Conservation (phyloP, 208 protist species). For the Trypanosoma platydactyli region DNA sequence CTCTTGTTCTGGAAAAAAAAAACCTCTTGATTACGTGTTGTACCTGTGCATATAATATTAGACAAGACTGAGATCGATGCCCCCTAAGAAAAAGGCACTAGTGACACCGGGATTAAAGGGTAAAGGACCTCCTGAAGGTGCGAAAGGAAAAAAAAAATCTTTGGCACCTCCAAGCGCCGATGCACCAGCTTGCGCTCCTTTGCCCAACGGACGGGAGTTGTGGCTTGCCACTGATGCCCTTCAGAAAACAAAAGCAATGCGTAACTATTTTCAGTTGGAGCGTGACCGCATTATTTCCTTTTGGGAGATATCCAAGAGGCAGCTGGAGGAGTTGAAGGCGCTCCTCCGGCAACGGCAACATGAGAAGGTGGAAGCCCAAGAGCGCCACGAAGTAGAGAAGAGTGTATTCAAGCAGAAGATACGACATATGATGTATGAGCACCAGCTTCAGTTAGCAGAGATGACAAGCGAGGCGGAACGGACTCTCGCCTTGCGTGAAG, state of each 20-base stretch:
- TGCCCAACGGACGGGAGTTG: conserved; percentile 62
- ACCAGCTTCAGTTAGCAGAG: conserved; percentile 91
- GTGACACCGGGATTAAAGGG: conserved; percentile 5
- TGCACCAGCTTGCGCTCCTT: conserved; percentile 24
- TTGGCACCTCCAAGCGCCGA: conserved; percentile 22
- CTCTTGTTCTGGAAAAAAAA: not conserved
- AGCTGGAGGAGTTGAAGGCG: conserved; percentile 87
- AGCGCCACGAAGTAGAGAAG: conserved; percentile 95
- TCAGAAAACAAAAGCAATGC: conserved; percentile 92
- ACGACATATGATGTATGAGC: conserved; percentile 95
- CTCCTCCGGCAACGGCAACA: conserved; percentile 88
- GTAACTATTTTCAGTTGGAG: conserved; percentile 98
- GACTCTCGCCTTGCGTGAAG: conserved; percentile 82
- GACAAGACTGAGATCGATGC: conserved; percentile 13
- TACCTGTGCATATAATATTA: conserved; percentile 20
- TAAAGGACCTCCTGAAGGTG: conserved; percentile 10
- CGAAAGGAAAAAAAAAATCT: conserved; percentile 21
- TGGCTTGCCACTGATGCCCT: conserved; percentile 92
- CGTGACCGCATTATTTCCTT: conserved; percentile 95
- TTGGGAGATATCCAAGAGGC: conserved; percentile 95
- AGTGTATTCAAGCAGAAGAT: conserved; percentile 98
- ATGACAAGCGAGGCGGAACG: conserved; percentile 91
- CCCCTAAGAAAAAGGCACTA: conserved; percentile 23
- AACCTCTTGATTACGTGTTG: conserved; percentile 1
- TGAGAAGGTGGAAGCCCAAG: conserved; percentile 92